phyloP scores from a whole-genome alignment of 1,139 yeast species.

The Geotrichum bryndzae region DNA sequence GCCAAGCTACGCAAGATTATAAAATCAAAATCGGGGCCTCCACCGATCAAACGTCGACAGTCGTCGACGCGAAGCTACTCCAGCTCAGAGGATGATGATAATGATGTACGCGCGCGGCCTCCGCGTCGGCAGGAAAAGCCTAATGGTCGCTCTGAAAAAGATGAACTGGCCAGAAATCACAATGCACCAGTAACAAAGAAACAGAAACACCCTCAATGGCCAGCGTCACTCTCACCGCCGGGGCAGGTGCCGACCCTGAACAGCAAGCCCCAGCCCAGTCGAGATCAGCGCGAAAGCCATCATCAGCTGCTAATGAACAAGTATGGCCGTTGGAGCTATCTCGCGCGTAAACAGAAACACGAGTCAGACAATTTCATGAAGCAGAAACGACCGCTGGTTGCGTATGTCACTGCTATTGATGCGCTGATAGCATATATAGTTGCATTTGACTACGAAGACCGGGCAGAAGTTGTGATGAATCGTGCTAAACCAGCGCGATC shows the following conservation, averaged over 20 bases:
- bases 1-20: slow-evolving; percentile 2
- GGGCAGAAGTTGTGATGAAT: slow-evolving; percentile 28
- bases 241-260: neutral
- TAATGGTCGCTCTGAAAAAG: neutral
- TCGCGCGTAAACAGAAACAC: slow-evolving; percentile 34
- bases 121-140: neutral
- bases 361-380: slow-evolving; percentile 32
- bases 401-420: slow-evolving; percentile 34
- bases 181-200: neutral
- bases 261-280: slow-evolving; percentile 10
- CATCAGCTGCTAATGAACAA: slow-evolving; percentile 25
- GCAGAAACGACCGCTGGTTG: slow-evolving; percentile 24
- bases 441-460: slow-evolving; percentile 40
- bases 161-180: neutral
- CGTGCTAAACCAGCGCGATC: slow-evolving; percentile 30
- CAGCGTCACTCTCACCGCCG: slow-evolving; percentile 7
- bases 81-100: slow-evolving; percentile 4
- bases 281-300: slow-evolving; percentile 27
- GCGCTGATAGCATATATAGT: slow-evolving; percentile 36
- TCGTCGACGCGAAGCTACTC: slow-evolving; percentile 6
- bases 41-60: neutral
- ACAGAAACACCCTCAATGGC: neutral
- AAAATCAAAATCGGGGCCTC: neutral
- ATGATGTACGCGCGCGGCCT: neutral
- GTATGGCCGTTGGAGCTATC: slow-evolving; percentile 31